phyloP scores from a whole-genome alignment of 257 asterid species.

The Ehretia macrophylla region DNA sequence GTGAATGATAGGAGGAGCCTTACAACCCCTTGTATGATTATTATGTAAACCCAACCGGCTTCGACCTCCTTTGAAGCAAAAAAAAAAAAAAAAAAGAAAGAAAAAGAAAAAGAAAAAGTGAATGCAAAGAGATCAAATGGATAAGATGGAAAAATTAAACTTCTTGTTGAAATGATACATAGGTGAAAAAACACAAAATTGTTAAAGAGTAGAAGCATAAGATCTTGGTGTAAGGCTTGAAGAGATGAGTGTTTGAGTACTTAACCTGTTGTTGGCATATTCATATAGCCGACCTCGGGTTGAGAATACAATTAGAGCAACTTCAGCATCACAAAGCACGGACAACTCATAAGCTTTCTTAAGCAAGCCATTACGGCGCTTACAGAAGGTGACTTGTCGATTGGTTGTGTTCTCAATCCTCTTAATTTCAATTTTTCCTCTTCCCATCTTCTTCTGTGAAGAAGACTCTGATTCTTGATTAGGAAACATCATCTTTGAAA shows the following conservation, averaged over 20 bases:
- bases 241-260: too few species aligned
- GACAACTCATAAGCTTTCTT: constrained; percentile 88
- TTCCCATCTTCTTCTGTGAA: constrained; percentile 50
- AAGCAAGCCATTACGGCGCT: constrained; percentile 73
- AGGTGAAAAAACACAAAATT: too few species aligned
- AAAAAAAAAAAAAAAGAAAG: too few species aligned
- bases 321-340: constrained; percentile 87
- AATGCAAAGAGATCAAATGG: too few species aligned
- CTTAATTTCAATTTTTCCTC: constrained; percentile 85
- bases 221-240: too few species aligned
- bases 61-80: too few species aligned
- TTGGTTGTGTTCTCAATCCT: constrained; percentile 82
- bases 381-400: constrained; percentile 87
- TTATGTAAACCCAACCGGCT: too few species aligned
- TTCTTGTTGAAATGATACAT: not conserved
- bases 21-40: too few species aligned
- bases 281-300: constrained; percentile 82
- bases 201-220: too few species aligned
- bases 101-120: too few species aligned
- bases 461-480: constrained; percentile 55
- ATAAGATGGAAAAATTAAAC: too few species aligned
- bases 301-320: constrained; percentile 80
- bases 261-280: constrained; percentile 76
- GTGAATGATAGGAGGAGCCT: too few species aligned
- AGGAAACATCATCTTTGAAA: constrained; percentile 50